Evolutionary conservation across 805 yeast genomes (phyloP), one percentile per base, ranked within the genome.

Genomic region (Pichia nanzhaoensis): DNA sequence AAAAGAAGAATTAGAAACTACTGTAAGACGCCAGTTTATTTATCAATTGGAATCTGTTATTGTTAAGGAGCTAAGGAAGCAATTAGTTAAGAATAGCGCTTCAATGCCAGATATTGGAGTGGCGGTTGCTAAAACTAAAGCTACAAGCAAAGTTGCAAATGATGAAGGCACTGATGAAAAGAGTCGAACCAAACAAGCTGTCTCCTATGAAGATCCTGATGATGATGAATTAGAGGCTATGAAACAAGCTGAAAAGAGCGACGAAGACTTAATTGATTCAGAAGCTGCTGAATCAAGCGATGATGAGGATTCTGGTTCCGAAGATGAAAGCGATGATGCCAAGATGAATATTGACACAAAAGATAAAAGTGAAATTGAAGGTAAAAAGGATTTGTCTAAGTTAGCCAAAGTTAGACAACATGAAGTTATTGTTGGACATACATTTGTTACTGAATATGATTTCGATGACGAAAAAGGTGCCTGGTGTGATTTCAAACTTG

Each of bases 191-290:
- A 87, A 88, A 56, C 95, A 90, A 67, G 81, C 95, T 16, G 91
- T 85, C 34, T 88, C 96, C 2, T 88, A 88, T 56, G 98, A 90
- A 52, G 95, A 80, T 14, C 96, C 96, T 30, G 98, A 90, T 66
- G 97, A 90, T 51, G 98, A 88, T 27, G 97, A 90, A 60, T 70
- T 86, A 49, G 97, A 88, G 62, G 85, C 86, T 42, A 85, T 87
- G 90, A 81, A 81, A 66, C 75, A 75, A 57, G 95, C 85, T 41
- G 91, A 84, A 63, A 77, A 82, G 55, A 79, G 90, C 34, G 80
- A 82, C 47, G 88, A 80, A 51, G 93, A 82, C 55, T 83, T 77
- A 28, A 47, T 51, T 30, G 76, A 71, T 56, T 71, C 66, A 19
- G 61, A 60, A 5, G 66, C 57, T 20, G 54, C 60, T 32, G 69